Percentiles rank a stretch among this genome's conserved stretches.
These are phyloP conservation scores for Rhizopus sp. DNA, from an alignment of 371 early-diverging fungal species.

Conservation along the genomic window DNA sequence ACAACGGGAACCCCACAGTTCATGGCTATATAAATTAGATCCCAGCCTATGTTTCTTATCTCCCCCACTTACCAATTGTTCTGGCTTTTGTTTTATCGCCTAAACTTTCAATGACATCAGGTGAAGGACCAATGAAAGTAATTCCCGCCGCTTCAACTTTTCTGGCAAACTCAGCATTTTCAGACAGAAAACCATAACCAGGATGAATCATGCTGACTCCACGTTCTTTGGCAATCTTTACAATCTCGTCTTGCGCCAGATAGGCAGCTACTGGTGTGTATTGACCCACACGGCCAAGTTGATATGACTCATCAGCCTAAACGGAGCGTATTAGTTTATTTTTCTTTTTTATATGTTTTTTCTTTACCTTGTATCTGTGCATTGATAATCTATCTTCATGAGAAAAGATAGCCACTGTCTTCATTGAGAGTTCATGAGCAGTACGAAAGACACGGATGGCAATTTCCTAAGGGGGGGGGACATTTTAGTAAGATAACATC, in stretches of 20 bases:
- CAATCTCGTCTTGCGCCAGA: constrained; percentile 90
- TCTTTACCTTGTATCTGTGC: constrained; percentile 86
- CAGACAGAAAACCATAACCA: constrained; percentile 91
- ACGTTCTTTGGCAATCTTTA: constrained; percentile 80
- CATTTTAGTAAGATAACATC: not conserved
- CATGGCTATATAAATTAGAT: constrained; percentile 57
- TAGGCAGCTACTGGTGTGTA: constrained; percentile 93
- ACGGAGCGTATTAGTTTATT: not conserved
- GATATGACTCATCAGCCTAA: constrained; percentile 91
- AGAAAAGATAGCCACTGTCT: constrained; percentile 86
- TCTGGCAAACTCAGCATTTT: constrained; percentile 88
- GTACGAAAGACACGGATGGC: constrained; percentile 91
- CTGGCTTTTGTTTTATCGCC: constrained; percentile 97
- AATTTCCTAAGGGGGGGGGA: constrained; percentile 67
- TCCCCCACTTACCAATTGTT: constrained; percentile 59
- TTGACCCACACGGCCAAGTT: constrained; percentile 80
- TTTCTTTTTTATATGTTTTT: not conserved
- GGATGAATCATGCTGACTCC: constrained; percentile 86
- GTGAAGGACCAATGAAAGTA: constrained; percentile 88
- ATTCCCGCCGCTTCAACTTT: constrained; percentile 90
- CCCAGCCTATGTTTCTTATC: not conserved
- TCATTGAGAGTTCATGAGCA: constrained; percentile 89
- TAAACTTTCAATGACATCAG: constrained; percentile 84
- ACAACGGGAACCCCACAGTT: constrained; percentile 84
- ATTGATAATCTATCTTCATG: constrained; percentile 90